Base-by-base conservation (phyloP, 148 eudicot genomes). In the Rhododendron henanense region DNA sequence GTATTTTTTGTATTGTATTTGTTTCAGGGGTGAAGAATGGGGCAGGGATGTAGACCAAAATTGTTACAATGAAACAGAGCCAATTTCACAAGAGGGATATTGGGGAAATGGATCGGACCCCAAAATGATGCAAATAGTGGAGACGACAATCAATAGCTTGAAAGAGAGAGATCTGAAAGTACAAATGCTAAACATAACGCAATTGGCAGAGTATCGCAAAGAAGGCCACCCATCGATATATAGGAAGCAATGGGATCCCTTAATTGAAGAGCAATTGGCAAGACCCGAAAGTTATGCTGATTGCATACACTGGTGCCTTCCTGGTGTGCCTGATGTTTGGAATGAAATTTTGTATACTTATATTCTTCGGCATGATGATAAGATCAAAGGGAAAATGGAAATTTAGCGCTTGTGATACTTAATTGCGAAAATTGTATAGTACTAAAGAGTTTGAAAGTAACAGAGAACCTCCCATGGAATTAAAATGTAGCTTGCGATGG, bases 271-370 rank as follows among this genome's bases (percentile, higher is more conserved):
- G 25, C 86, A 87, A 71, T 14, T 63, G 21, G 71, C 48, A 39
- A 87, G 85, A 47, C 89, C 89, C 3, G 35, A 57, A 7, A 39
- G 81, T 16, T 87, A 79, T 55, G 63, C 89, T 23, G 89, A 87
- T 79, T 87, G 89, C 80, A 87, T 80, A 10, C 89, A 87, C 25
- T 87, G 89, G 89, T 87, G 89, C 75, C 89, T 87, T 84, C 89
- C 89, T 39, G 89, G 89, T 6, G 86, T 87, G 16, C 89, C 89
- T 21, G 89, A 87, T 73, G 81, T 80, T 84, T 87, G 89, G 89
- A 87, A 87, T 87, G 84, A 87, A 73, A 79, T 87, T 19, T 74
- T 87, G 11, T 84, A 87, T 84, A 81, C 89, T 14, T 80, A 87
- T 79, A 69, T 87, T 84, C 50, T 51, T 69, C 75, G 13, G 8